Evolutionary conservation across 441 rosid species (phyloP), one percentile per base, ranked within the genome.

Genomic region (Eutrema salsugineum): DNA sequence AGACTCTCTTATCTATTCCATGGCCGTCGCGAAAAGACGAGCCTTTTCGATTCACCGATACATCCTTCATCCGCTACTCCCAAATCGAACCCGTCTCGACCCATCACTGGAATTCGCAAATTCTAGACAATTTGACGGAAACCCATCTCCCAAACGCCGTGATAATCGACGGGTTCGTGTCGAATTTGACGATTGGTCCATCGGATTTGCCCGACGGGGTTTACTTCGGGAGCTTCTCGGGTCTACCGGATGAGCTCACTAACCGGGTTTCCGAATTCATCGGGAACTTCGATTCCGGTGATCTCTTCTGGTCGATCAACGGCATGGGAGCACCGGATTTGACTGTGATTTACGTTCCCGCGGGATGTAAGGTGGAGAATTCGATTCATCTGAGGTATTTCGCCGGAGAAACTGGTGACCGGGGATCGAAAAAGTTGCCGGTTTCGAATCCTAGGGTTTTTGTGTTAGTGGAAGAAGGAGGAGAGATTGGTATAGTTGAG

Each of bases 1-100:
- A 84, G 65, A 72, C 86, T 56, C 92, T 94, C 42, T 78, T 94
- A 66, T 83, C 91, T 5, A 91, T 91, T 5, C 84, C 88, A 60
- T 94, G 99, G 97, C 97, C 97, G 6, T 82, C 99, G 4, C 90
- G 88, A 39, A 91, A 70, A 77, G 97, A 90, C 77, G 99, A 94
- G 75, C 78, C 88, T 63, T 91, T 90, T 70, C 85, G 96, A 43
- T 94, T 91, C 80, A 91, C 97, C 6, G 97, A 94, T 54, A 90
- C 86, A 15, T 90, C 97, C 1, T 81, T 88, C 66, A 87, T 94
- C 77, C 84, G 70, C 54, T 75, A 59, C 20, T 87, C 93, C 20
- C 84, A 83, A 67, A 84, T 91, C 61, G 80, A 77, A 67, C 97
- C 99, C 5, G 63, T 86, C 33, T 63, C 89, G 48, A 77, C 66